Percentiles rank a stretch among this genome's conserved stretches.
phyloP scores from a whole-genome alignment of 1,284 basidiomycete species.

The Flammula alnicola region DNA sequence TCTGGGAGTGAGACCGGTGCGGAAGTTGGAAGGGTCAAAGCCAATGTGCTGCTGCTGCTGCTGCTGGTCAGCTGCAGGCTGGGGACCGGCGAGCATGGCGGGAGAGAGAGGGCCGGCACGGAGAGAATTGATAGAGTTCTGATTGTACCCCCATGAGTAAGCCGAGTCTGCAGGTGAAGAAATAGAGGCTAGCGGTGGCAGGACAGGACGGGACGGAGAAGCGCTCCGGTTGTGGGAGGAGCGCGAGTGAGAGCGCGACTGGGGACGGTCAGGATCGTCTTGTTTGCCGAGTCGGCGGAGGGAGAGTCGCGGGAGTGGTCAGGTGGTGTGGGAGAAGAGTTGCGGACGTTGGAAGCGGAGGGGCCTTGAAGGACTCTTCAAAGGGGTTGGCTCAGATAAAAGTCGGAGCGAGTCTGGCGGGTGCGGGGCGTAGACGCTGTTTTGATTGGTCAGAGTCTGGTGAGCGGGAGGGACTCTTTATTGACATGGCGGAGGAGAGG shows the following conservation, averaged over 20 bases:
- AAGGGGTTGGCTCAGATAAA: constrained; percentile 97
- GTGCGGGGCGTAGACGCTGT: constrained; percentile 27
- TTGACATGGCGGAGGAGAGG: constrained; percentile 45
- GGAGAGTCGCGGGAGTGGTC: constrained; percentile 48
- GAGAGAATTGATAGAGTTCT: constrained; percentile 73
- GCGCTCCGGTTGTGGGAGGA: constrained; percentile 37
- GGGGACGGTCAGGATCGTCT: constrained; percentile 44
- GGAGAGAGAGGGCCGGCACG: constrained; percentile 92
- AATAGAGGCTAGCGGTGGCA: constrained; percentile 87
- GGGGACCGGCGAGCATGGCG: constrained; percentile 93
- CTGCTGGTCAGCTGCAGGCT: constrained; percentile 39
- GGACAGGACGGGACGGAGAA: constrained; percentile 56
- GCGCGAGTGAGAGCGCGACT: constrained; percentile 35
- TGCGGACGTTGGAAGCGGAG: constrained; percentile 56
- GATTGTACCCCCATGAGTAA: constrained; percentile 75
- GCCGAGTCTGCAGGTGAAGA: constrained; percentile 80
- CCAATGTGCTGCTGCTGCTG: constrained; percentile 40
- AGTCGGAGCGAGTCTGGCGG: constrained; percentile 61
- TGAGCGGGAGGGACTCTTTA: constrained; percentile 38
- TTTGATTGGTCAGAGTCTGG: constrained; percentile 25
- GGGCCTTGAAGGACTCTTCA: constrained; percentile 87
- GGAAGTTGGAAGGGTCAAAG: constrained; percentile 81
- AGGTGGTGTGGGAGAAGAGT: too few species aligned
- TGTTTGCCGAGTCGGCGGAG: constrained; percentile 21
- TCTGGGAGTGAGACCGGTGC: constrained; percentile 86